Evolutionary conservation across 2,329 filamentous ascomycete genomes (phyloP).

Genomic region (Arthrobotrys sphaeroides): DNA sequence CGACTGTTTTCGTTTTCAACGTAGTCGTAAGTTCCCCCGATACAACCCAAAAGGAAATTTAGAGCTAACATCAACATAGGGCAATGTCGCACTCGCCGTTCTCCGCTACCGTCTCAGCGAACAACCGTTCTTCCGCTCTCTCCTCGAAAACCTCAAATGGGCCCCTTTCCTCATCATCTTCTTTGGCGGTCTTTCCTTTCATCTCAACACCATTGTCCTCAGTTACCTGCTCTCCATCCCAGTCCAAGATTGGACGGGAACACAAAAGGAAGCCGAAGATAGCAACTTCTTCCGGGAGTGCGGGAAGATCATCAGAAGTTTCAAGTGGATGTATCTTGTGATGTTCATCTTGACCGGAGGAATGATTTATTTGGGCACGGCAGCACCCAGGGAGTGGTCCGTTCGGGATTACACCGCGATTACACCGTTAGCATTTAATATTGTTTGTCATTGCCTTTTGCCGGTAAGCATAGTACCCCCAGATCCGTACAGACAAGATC

Average conservation of each 20-base stretch:
- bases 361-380: slow-evolving; percentile 58
- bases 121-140: slow-evolving; percentile 64
- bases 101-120: slow-evolving; percentile 72
- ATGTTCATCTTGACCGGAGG: slow-evolving; percentile 55
- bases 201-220: slow-evolving; percentile 63
- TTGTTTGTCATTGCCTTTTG: slow-evolving; percentile 68
- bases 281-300: slow-evolving; percentile 38
- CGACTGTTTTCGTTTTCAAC: slow-evolving; percentile 70
- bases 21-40: slow-evolving; percentile 55
- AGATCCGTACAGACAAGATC: not conserved
- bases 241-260: slow-evolving; percentile 59
- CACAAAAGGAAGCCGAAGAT: slow-evolving; percentile 47
- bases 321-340: slow-evolving; percentile 55
- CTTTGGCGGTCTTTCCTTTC: slow-evolving; percentile 63
- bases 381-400: slow-evolving; percentile 64
- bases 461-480: slow-evolving; percentile 62
- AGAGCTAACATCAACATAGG: slow-evolving; percentile 59
- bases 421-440: slow-evolving; percentile 67
- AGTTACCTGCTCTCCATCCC: slow-evolving; percentile 63
- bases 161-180: slow-evolving; percentile 67
- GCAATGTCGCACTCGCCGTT: slow-evolving; percentile 66
- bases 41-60: not conserved
- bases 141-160: slow-evolving; percentile 72
- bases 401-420: slow-evolving; percentile 70
- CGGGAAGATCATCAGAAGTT: slow-evolving; percentile 24